These are phyloP conservation scores for Neurospora sp. DNA, from an alignment of 495 filamentous ascomycete species.

Conservation along the genomic window DNA sequence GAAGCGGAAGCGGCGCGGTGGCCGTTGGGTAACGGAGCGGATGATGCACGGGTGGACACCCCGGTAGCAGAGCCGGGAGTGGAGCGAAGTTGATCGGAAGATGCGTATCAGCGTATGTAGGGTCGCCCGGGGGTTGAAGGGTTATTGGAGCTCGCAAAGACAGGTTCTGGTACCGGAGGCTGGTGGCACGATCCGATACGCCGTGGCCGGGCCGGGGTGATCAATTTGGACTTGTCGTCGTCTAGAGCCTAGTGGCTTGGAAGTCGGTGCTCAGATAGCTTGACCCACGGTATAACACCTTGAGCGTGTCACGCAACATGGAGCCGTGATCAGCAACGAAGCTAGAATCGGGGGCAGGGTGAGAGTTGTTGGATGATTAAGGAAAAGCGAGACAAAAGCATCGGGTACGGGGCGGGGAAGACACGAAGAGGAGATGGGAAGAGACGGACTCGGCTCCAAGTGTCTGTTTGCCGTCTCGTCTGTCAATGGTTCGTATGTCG, in stretches of 20 bases:
- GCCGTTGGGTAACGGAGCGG: constrained; percentile 17
- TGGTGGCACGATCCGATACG: constrained; percentile 24
- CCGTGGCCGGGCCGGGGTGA: constrained; percentile 7
- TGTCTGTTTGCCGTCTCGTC: background rate
- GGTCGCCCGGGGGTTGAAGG: constrained; percentile 1
- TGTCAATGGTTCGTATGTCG: background rate
- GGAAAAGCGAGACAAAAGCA: background rate
- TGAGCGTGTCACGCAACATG: background rate
- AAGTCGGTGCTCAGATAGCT: background rate
- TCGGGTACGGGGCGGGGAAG: background rate
- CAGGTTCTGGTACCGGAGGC: constrained; percentile 7
- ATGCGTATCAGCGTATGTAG: constrained; percentile 10
- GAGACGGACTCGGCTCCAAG: background rate
- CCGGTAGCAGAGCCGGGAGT: constrained; percentile 23
- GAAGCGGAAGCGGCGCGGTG: constrained; percentile 18
- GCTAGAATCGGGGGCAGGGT: background rate
- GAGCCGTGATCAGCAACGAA: background rate
- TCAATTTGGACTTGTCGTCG: background rate
- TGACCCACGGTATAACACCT: background rate
- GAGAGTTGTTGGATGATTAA: background rate
- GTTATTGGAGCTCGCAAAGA: constrained; percentile 1
- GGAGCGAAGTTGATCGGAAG: constrained; percentile 19
- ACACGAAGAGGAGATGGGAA: background rate
- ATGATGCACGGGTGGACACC: constrained; percentile 23
- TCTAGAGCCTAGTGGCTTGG: background rate